A percentile compares a stretch with the other conserved stretches of the same genome.
Evolutionary conservation across 2,329 filamentous ascomycete species (phyloP).

Genomic region (Botrytis sinoallii): DNA sequence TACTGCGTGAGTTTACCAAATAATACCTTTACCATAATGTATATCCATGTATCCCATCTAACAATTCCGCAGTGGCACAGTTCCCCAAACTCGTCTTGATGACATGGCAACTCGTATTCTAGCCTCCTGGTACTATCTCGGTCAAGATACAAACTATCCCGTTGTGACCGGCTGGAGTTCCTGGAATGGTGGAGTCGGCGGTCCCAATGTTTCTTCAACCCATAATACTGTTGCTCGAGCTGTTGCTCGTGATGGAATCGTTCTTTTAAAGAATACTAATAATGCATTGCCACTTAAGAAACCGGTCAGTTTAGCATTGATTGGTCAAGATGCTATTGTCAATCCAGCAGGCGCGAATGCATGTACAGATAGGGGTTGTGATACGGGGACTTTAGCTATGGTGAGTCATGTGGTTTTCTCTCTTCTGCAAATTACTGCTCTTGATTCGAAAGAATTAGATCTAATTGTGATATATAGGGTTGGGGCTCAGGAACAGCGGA

Average conservation of each 20-base stretch:
- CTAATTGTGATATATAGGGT: constrained; percentile 3
- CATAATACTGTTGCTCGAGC: constrained; percentile 61
- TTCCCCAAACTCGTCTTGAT: constrained; percentile 59
- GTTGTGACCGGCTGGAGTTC: constrained; percentile 48
- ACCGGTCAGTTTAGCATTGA: constrained; percentile 53
- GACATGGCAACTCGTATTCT: constrained; percentile 66
- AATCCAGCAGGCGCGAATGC: constrained; percentile 62
- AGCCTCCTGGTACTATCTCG: constrained; percentile 57
- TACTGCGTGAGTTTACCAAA: constrained; percentile 34
- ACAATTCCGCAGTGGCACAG: constrained; percentile 46
- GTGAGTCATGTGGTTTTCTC: constrained; percentile 36
- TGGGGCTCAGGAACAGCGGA: constrained; percentile 8
- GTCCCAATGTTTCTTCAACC: constrained; percentile 51
- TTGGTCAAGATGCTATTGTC: constrained; percentile 60
- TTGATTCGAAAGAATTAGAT: background rate
- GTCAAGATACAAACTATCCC: constrained; percentile 50
- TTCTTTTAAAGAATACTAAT: constrained; percentile 65
- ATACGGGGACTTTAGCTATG: constrained; percentile 62
- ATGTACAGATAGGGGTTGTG: constrained; percentile 60
- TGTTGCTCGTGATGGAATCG: constrained; percentile 54
- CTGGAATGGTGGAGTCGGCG: constrained; percentile 32
- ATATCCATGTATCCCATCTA: constrained; percentile 1
- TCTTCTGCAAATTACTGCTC: background rate
- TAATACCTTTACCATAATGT: background rate
- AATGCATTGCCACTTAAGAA: constrained; percentile 55